phyloP scores from a whole-genome alignment of 306 rosid species.

The Chamaecrista fasciculata region DNA sequence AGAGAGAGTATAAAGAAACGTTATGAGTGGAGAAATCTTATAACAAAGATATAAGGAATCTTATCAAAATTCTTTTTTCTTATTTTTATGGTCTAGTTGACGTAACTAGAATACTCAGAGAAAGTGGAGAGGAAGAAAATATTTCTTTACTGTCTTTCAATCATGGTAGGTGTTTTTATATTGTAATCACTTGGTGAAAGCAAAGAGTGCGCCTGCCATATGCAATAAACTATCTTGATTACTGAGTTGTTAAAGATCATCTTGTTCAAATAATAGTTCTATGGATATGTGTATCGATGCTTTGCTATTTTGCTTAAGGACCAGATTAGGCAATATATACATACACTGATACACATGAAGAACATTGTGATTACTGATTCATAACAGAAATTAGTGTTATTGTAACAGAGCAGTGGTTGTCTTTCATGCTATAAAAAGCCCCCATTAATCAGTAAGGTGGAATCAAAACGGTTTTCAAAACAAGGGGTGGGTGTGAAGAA shows the following conservation, averaged over 20 bases:
- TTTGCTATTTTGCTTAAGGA: neutral
- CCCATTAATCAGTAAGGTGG: slow-evolving; percentile 28
- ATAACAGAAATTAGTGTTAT: slow-evolving; percentile 66
- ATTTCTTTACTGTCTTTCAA: neutral
- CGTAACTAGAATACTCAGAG: neutral
- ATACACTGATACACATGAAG: too few species aligned
- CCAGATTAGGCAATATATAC: neutral
- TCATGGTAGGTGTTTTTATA: neutral
- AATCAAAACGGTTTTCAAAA: slow-evolving; percentile 34
- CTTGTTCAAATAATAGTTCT: neutral
- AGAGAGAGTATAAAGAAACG: too few species aligned
- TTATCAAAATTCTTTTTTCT: too few species aligned
- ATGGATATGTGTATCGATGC: neutral
- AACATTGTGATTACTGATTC: slow-evolving; percentile 43
- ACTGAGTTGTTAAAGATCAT: neutral
- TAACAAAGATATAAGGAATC: too few species aligned
- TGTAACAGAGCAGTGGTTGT: slow-evolving; percentile 99
- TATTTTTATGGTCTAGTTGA: neutral
- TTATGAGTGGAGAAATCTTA: too few species aligned
- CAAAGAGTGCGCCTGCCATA: neutral
- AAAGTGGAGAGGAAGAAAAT: neutral
- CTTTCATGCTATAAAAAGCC: slow-evolving; percentile 70
- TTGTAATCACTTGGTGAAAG: neutral
- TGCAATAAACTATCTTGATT: neutral
- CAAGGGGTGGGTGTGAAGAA: slow-evolving; percentile 41